phyloP scores from a whole-genome alignment of 2,329 filamentous ascomycete genomes.

The Diatrype stigma region DNA sequence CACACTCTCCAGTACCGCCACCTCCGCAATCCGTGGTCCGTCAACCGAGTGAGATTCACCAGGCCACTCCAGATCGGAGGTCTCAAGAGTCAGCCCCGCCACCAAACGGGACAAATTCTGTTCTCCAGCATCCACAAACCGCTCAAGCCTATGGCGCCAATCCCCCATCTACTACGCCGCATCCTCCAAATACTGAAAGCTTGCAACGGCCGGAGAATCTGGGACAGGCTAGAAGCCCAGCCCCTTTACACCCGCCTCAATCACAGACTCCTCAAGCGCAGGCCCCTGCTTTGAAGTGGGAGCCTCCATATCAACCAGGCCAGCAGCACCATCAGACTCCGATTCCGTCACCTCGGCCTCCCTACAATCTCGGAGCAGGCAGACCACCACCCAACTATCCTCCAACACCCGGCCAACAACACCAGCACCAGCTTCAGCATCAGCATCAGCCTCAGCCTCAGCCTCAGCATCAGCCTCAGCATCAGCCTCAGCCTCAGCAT shows the following conservation, averaged over 20 bases:
- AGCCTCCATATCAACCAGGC: constrained; percentile 36
- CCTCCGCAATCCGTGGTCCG: constrained; percentile 13
- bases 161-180: constrained; percentile 22
- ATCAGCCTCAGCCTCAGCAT: constrained; percentile 12
- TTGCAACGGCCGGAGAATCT: constrained; percentile 30
- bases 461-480: constrained; percentile 21
- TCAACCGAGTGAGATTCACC: constrained; percentile 19
- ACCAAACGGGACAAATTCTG: constrained; percentile 23
- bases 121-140: constrained; percentile 37
- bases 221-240: constrained; percentile 27
- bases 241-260: constrained; percentile 14
- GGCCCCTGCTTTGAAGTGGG: constrained; percentile 35
- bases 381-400: constrained; percentile 26
- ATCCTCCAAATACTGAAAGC: constrained; percentile 24
- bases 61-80: constrained; percentile 19
- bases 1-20: constrained; percentile 19
- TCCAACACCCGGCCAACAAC: too few relatives aligned
- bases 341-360: constrained; percentile 25
- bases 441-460: constrained; percentile 16
- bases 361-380: constrained; percentile 20
- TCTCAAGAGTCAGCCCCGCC: constrained; percentile 17
- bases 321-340: constrained; percentile 29
- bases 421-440: constrained; percentile 15
- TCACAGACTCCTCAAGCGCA: constrained; percentile 24
- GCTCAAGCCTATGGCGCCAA: constrained; percentile 25